Evolutionary conservation across 176 grass and related monocot genomes (phyloP).

Genomic region (Rhynchospora pubera): DNA sequence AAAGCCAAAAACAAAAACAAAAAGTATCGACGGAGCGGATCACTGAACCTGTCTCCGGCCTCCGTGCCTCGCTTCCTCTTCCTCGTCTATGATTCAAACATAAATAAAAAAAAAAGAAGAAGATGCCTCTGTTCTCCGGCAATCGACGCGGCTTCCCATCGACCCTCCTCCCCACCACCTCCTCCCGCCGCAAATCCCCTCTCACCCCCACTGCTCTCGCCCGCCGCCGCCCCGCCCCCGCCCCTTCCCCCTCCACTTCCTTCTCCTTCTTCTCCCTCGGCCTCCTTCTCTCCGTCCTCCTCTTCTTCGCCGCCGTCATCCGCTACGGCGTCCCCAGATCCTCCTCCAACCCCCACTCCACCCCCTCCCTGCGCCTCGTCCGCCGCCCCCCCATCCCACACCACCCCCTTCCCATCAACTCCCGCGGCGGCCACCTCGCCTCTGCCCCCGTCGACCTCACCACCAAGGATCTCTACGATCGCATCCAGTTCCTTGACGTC

Average conservation of each 20-base stretch:
- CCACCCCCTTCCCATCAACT: conserved; percentile 32
- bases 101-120: too few species aligned
- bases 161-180: too few species aligned
- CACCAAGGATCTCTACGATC: conserved; percentile 82
- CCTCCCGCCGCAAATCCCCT: background rate
- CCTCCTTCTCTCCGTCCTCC: conserved; percentile 29
- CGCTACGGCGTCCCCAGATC: conserved; percentile 59
- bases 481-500: conserved; percentile 72
- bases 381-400: conserved; percentile 52
- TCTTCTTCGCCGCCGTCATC: conserved; percentile 59
- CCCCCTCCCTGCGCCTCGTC: conserved; percentile 36
- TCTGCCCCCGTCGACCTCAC: conserved; percentile 55
- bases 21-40: too few species aligned
- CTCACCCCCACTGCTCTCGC: conserved; percentile 28
- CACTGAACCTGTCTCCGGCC: too few species aligned
- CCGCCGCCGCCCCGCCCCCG: conserved; percentile 18
- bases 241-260: conserved; percentile 22
- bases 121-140: conserved; percentile 40
- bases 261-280: conserved; percentile 56
- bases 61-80: too few species aligned
- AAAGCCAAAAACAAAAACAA: too few species aligned
- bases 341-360: conserved; percentile 11
- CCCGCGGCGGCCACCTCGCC: conserved; percentile 10
- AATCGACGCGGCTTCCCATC: conserved; percentile 9
- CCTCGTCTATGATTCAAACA: too few species aligned